Base-by-base conservation (phyloP, 805 yeast genomes). In the Metschnikowia picachoensis region DNA sequence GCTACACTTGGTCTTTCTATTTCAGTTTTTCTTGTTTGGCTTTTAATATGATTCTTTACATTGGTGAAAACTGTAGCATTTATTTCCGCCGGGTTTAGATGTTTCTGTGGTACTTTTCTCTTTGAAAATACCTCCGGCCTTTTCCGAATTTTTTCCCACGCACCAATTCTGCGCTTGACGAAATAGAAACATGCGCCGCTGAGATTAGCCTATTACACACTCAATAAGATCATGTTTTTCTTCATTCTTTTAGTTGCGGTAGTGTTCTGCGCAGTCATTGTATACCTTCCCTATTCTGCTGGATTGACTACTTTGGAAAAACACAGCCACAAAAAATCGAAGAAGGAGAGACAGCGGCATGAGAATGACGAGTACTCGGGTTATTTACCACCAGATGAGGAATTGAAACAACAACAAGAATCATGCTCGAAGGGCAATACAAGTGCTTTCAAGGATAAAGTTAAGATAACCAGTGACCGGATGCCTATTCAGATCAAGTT, bases 251-350 rank as follows among this genome's bases (percentile, higher is more conserved):
- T 72, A 2, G 50, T 78, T 13, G 66, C 79, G n/a, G 51, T 73
- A 6, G 57, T 76, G 14, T 62, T 78, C 9, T 61, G 77, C 11
- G 64, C 66, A 0, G 56, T 75, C 17, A 58, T 77, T 2, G 41
- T 74, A 11, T 55, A 67, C 10, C 68, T 80, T 31, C 86, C 86
- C 6, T 62, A 73, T 41, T 50, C 74, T 12, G 72, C 79, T 5
- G 82, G 82, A 3, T 59, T 80, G 40, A 78, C 81, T 3, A 61
- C 67, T 3, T 66, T 72, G 52, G 67, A 70, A 41, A 52, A 70
- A 10, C 61, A 65, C 14, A 58, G 56, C 41, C 53, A 43, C 29
- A 45, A 14, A 39, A 45, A 41, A 29, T 48, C 33, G 40, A 37
- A 37, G 38, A 20, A 39, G 30, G 36, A 47, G 35, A 36, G 32